Evolutionary conservation across 306 rosid species (phyloP).

Genomic region (Leucaena leucocephala): DNA sequence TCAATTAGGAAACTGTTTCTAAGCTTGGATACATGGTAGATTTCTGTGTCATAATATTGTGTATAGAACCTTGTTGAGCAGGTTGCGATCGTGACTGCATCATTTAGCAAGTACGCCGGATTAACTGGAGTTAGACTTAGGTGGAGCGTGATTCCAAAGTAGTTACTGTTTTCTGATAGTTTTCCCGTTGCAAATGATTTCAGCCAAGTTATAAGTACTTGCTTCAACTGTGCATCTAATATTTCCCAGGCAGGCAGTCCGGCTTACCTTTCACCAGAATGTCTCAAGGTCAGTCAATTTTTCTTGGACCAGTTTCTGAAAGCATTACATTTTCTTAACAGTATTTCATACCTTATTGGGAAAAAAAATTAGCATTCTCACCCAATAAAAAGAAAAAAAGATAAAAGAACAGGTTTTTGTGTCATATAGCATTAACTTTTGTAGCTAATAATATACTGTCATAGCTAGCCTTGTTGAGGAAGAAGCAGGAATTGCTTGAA

Average conservation of each 20-base stretch:
- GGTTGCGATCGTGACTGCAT: conserved; percentile 76
- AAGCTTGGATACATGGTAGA: background rate
- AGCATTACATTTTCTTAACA: too few relatives aligned
- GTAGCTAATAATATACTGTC: background rate
- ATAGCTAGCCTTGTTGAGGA: background rate
- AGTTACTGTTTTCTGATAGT: conserved; percentile 62
- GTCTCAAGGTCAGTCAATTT: conserved; percentile 49
- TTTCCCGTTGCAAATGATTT: conserved; percentile 70
- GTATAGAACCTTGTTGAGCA: background rate
- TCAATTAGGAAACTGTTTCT: background rate
- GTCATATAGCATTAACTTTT: background rate
- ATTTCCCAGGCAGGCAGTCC: conserved; percentile 66
- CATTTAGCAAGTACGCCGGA: conserved; percentile 69
- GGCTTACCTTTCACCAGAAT: conserved; percentile 70
- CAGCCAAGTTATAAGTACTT: conserved; percentile 62
- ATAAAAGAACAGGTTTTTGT: background rate
- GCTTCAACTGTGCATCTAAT: conserved; percentile 76
- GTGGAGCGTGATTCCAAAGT: conserved; percentile 72
- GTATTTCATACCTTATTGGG: background rate
- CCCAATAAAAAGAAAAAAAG: background rate
- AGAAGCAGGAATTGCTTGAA: background rate
- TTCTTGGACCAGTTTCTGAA: background rate
- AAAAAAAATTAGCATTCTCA: background rate
- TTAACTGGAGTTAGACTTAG: conserved; percentile 73
- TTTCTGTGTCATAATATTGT: background rate